A percentile compares a stretch with the other conserved stretches of the same genome.
Conservation (phyloP, 495 filamentous ascomycete species). For the Sporormia fimetaria region DNA sequence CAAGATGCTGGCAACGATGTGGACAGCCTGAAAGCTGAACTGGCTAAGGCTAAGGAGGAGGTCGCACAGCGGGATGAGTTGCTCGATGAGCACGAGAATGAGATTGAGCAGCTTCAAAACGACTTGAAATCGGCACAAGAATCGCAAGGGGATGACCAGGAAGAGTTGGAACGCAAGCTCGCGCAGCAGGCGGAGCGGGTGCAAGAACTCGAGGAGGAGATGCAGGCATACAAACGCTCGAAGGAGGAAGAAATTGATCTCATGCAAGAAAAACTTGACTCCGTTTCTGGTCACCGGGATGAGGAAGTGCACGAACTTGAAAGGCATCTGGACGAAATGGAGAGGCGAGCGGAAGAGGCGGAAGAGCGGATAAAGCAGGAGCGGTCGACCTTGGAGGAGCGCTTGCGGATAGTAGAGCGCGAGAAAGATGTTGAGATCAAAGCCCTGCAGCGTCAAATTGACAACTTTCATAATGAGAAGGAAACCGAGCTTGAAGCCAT, state of each 20-base stretch:
- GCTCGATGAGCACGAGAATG: constrained; percentile 47
- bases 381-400: constrained; percentile 20
- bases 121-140: constrained; percentile 39
- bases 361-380: constrained; percentile 23
- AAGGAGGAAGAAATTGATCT: constrained; percentile 48
- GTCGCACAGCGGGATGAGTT: constrained; percentile 21
- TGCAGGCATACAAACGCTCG: constrained; percentile 26
- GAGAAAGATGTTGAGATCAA: constrained; percentile 25
- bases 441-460: constrained; percentile 20
- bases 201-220: constrained; percentile 19
- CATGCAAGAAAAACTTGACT: constrained; percentile 42
- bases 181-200: constrained; percentile 17
- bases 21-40: constrained; percentile 7
- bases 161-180: constrained; percentile 16
- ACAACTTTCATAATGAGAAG: constrained; percentile 19
- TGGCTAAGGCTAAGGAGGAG: constrained; percentile 15
- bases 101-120: constrained; percentile 38
- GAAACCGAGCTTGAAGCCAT: constrained; percentile 23
- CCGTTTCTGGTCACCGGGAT: constrained; percentile 14
- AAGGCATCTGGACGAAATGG: constrained; percentile 8
- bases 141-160: constrained; percentile 3
- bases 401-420: constrained; percentile 6
- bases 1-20: constrained; percentile 9
- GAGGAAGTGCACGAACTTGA: constrained; percentile 14
- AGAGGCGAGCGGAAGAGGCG: constrained; percentile 22